Evolutionary conservation across 1,284 basidiomycete species (phyloP).

Genomic region (Rugosomyces carneus): DNA sequence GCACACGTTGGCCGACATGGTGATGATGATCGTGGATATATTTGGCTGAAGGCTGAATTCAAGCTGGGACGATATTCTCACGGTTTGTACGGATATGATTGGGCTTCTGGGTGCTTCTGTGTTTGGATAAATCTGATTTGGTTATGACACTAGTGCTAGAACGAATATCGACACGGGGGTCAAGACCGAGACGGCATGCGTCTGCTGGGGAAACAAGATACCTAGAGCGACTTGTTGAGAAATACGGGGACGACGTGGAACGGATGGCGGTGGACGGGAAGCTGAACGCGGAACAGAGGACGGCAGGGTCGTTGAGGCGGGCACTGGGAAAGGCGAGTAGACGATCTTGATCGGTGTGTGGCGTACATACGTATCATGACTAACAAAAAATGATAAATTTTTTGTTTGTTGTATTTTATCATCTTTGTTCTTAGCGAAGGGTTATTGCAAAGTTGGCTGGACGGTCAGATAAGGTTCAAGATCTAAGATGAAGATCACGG

Average conservation of each 20-base stretch:
- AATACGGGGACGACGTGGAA: slow-evolving; percentile 70
- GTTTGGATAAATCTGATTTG: slow-evolving; percentile 13
- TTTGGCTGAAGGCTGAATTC: slow-evolving; percentile 3
- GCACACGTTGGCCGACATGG: slow-evolving; percentile 11
- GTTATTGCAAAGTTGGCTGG: no score
- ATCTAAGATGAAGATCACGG: slow-evolving; percentile 15
- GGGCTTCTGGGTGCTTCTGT: slow-evolving; percentile 12
- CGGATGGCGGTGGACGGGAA: slow-evolving; percentile 78
- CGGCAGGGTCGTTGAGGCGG: slow-evolving; percentile 72
- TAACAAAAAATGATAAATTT: neutral
- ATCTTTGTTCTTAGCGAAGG: no score
- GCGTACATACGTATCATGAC: slow-evolving; percentile 5
- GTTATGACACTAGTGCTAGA: slow-evolving; percentile 25
- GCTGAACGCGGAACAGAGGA: slow-evolving; percentile 84
- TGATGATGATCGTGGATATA: neutral
- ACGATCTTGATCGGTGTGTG: slow-evolving; percentile 13
- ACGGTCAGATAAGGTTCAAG: slow-evolving; percentile 31
- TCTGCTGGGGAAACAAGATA: slow-evolving; percentile 69
- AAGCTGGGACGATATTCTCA: slow-evolving; percentile 9
- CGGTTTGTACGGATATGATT: slow-evolving; percentile 18
- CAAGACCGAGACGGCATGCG: slow-evolving; percentile 60
- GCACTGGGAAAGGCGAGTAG: slow-evolving; percentile 49
- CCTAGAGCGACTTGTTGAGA: slow-evolving; percentile 62
- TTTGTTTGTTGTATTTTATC: neutral
- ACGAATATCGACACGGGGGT: slow-evolving; percentile 27